Evolutionary conservation across 2,329 filamentous ascomycete species (phyloP).

Genomic region (Clonostachys byssicola): DNA sequence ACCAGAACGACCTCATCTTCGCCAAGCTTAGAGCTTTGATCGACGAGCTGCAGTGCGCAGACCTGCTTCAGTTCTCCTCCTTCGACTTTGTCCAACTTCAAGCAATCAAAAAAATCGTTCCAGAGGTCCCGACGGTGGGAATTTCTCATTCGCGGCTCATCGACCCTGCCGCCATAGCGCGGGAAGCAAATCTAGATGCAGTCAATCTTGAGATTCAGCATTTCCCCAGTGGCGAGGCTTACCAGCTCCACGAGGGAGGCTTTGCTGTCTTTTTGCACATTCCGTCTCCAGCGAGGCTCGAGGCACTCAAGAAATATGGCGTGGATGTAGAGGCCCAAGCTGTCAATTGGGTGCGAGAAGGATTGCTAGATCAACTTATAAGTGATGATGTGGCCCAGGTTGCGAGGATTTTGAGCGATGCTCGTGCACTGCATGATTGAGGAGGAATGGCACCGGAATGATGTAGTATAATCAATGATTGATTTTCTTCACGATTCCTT

Average conservation of each 20-base stretch:
- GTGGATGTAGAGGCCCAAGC: conserved; percentile 4
- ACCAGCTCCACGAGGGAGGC: conserved; percentile 1
- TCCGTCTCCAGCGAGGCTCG: neutral
- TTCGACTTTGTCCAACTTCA: conserved; percentile 5
- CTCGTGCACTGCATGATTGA: neutral
- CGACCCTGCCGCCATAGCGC: conserved; percentile 3
- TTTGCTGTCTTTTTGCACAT: conserved; percentile 3
- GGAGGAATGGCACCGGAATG: too few species aligned
- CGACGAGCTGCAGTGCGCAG: conserved; percentile 5
- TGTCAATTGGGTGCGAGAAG: conserved; percentile 3
- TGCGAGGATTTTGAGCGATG: conserved; percentile 1
- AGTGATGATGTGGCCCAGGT: conserved; percentile 4
- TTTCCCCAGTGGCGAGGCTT: conserved; percentile 4
- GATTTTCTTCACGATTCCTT: too few species aligned
- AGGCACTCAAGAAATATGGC: conserved; percentile 2
- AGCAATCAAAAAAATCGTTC: conserved; percentile 4
- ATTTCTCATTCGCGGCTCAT: conserved; percentile 4
- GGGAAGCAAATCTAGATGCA: conserved; percentile 3
- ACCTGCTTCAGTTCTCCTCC: conserved; percentile 4
- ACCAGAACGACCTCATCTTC: conserved; percentile 4
- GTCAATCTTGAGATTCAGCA: conserved; percentile 5
- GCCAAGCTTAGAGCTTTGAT: conserved; percentile 2
- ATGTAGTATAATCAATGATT: too few species aligned
- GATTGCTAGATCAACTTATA: conserved; percentile 4
- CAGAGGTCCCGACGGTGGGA: conserved; percentile 2